These are phyloP conservation scores for Tolypocladium capitatum DNA, from an alignment of 2,329 filamentous ascomycete species.

Conservation along the genomic window DNA sequence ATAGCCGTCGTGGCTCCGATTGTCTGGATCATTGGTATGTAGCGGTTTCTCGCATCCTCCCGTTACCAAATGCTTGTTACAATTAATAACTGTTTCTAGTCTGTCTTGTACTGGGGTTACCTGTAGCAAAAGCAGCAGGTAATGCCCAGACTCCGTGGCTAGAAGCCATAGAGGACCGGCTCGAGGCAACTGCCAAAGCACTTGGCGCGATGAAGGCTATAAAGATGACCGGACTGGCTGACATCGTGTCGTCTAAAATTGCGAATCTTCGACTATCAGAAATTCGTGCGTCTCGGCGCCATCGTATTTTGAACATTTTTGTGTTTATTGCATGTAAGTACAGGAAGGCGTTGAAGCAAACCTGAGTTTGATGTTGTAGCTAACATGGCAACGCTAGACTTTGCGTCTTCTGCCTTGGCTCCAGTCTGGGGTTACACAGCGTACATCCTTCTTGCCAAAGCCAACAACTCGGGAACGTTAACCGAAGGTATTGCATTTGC, in stretches of 20 bases:
- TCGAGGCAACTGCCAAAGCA: slow-evolving; percentile 10
- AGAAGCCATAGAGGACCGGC: slow-evolving; percentile 13
- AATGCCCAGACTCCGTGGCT: slow-evolving; percentile 13
- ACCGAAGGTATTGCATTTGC: slow-evolving; percentile 10
- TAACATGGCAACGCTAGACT: neutral
- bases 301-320: slow-evolving; percentile 10
- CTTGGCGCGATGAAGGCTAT: slow-evolving; percentile 23
- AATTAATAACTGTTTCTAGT: neutral
- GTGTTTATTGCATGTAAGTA: slow-evolving; percentile 6
- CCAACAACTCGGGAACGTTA: slow-evolving; percentile 4
- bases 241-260: slow-evolving; percentile 17
- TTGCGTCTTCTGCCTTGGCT: slow-evolving; percentile 6
- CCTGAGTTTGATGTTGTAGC: too few relatives aligned
- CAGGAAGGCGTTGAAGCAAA: neutral
- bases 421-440: slow-evolving; percentile 9
- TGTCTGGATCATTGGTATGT: slow-evolving; percentile 9
- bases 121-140: slow-evolving; percentile 8
- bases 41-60: neutral
- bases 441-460: slow-evolving; percentile 6
- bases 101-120: slow-evolving; percentile 7
- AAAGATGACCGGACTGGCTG: slow-evolving; percentile 27
- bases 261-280: slow-evolving; percentile 22
- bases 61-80: neutral
- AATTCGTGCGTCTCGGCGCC: slow-evolving; percentile 16
- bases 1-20: slow-evolving; percentile 10